phyloP scores from a whole-genome alignment of 106 monocot genomes.

The Hemerocallis citrina region DNA sequence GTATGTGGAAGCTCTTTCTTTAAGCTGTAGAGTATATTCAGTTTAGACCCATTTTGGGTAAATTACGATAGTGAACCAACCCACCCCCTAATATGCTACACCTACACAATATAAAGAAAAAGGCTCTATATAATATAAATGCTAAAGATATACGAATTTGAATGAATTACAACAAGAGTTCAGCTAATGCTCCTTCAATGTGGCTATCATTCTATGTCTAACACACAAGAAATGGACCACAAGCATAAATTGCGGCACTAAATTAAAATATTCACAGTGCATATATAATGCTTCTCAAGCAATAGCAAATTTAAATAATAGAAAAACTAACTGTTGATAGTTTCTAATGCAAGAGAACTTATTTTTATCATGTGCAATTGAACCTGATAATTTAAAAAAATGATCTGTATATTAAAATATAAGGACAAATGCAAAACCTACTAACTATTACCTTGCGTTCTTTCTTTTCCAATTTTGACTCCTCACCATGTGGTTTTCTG shows the following conservation, averaged over 20 bases:
- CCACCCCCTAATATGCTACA: too few relatives aligned
- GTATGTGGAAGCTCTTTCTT: too few relatives aligned
- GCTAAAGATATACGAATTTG: too few relatives aligned
- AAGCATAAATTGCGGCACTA: background rate
- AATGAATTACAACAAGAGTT: background rate
- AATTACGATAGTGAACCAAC: too few relatives aligned
- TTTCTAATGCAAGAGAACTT: background rate
- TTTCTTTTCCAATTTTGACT: slow-evolving; percentile 96
- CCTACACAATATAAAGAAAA: too few relatives aligned
- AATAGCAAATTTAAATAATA: too few relatives aligned
- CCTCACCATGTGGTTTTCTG: slow-evolving; percentile 32
- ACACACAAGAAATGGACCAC: background rate
- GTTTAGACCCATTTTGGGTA: too few relatives aligned
- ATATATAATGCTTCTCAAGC: too few relatives aligned
- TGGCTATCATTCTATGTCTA: background rate
- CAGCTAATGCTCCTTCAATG: background rate
- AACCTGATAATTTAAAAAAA: background rate
- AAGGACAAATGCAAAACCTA: background rate
- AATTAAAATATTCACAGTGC: background rate
- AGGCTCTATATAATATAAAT: too few relatives aligned
- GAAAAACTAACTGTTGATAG: too few relatives aligned
- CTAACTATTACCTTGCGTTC: slow-evolving; percentile 67
- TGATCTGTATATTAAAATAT: background rate
- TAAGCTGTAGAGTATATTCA: too few relatives aligned
- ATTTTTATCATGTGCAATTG: background rate